Base-by-base conservation (phyloP, 1,284 basidiomycete genomes). In the Ustilago bromivora region DNA sequence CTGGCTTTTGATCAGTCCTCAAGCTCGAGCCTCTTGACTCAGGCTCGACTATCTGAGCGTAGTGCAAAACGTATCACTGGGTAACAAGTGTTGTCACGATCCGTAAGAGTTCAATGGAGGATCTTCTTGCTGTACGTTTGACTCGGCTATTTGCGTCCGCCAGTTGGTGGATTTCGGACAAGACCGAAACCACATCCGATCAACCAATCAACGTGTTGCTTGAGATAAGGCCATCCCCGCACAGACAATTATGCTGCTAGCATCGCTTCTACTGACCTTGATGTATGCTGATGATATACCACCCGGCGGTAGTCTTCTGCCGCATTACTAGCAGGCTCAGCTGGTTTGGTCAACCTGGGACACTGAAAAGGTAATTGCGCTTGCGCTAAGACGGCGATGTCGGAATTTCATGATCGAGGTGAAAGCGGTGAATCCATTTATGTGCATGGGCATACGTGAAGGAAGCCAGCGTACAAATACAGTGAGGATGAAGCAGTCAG, bases 141-240 rank as follows among this genome's bases (percentile, higher is more conserved):
- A 51, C 36, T 64, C 54, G 62, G 55, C 17, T 59, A 47, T 11
- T 3, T 19, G 43, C 40, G 51, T 57, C 49, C 64, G 70, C 57
- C 51, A 54, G 58, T 34, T 61, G 43, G 51, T 58, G 52, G 12
- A 28, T 34, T 59, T 59, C 57, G 57, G 60, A 40, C 40, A 38
- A 23, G 12, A 31, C 57, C 61, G 61, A 69, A 36, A 51, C 51
- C 43, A 41, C 53, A 54, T 34, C 49, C 49, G 32, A 57, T 57
- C 41, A 31, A 51, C 67, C 67, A 69, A 69, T 69, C 34, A 69
- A 63, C 41, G 46, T 52, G 61, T 55, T 34, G 52, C 46, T 59
- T 17, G 35, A 64, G 62, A 71, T 65, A 71, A 65, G 55, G 49
- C 40, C 5, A 15, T 17, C 34, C 57, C 53, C 53, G 53, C 62